Evolutionary conservation across 2,329 filamentous ascomycete genomes (phyloP).

Genomic region (Apiospora aurea): DNA sequence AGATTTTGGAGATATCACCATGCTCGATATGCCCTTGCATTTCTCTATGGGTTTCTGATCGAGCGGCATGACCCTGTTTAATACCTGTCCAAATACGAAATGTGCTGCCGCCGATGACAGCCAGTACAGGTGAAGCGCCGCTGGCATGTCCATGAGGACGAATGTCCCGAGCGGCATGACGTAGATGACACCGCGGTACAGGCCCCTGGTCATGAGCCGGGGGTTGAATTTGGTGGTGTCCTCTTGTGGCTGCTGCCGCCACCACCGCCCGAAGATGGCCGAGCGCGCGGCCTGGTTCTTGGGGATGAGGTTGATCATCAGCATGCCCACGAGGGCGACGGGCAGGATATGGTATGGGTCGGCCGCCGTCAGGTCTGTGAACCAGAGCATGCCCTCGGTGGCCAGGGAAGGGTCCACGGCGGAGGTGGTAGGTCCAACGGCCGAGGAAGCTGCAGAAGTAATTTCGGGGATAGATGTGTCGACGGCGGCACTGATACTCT

Average conservation of each 20-base stretch:
- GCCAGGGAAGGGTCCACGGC: constrained; percentile 49
- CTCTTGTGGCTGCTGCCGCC: neutral
- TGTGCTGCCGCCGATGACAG: constrained; percentile 43
- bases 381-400: constrained; percentile 62
- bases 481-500: constrained; percentile 30
- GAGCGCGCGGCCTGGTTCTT: constrained; percentile 32
- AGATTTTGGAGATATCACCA: neutral
- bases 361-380: constrained; percentile 58
- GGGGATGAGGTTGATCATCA: constrained; percentile 46
- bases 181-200: constrained; percentile 12
- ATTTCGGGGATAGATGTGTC: constrained; percentile 18
- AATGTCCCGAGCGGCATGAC: neutral
- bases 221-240: neutral
- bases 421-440: constrained; percentile 25
- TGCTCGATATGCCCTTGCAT: constrained; percentile 33
- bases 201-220: constrained; percentile 6
- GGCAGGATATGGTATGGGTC: constrained; percentile 61
- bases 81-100: constrained; percentile 30
- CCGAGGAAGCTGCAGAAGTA: neutral
- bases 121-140: constrained; percentile 54
- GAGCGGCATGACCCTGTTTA: constrained; percentile 39
- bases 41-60: constrained; percentile 27
- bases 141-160: constrained; percentile 48
- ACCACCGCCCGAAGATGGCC: constrained; percentile 18
- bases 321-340: constrained; percentile 44